Conservation (phyloP, 345 rosid species). For the Turnera subulata region DNA sequence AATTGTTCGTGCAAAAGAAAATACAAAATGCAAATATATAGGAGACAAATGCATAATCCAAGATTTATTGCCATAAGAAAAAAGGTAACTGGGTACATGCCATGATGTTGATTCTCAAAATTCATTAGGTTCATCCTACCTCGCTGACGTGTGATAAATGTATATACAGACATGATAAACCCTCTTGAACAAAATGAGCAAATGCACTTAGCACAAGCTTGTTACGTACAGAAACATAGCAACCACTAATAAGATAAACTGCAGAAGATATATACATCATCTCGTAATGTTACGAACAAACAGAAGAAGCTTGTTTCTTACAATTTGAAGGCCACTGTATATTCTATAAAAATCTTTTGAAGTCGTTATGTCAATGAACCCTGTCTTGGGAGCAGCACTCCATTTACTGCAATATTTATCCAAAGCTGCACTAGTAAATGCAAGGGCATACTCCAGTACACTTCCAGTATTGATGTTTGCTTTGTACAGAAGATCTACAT, state of each 20-base stretch:
- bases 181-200: too few species aligned
- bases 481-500: slow-evolving; percentile 89
- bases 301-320: slow-evolving; percentile 32
- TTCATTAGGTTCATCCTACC: too few species aligned
- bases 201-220: too few species aligned
- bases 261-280: not conserved
- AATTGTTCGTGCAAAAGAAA: too few species aligned
- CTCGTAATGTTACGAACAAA: not conserved
- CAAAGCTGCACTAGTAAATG: slow-evolving; percentile 91
- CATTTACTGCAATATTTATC: slow-evolving; percentile 94
- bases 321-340: slow-evolving; percentile 95
- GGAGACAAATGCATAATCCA: too few species aligned
- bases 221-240: too few species aligned
- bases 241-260: not conserved
- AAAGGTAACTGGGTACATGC: too few species aligned
- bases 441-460: slow-evolving; percentile 94
- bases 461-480: slow-evolving; percentile 89
- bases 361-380: slow-evolving; percentile 92
- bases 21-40: too few species aligned
- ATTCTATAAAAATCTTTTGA: slow-evolving; percentile 92
- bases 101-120: too few species aligned
- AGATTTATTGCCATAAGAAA: too few species aligned
- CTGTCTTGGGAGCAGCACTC: slow-evolving; percentile 96
- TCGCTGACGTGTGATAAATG: too few species aligned
- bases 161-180: too few species aligned